Evolutionary conservation across 257 asterid species (phyloP).

Genomic region (Knoxia roxburghii): DNA sequence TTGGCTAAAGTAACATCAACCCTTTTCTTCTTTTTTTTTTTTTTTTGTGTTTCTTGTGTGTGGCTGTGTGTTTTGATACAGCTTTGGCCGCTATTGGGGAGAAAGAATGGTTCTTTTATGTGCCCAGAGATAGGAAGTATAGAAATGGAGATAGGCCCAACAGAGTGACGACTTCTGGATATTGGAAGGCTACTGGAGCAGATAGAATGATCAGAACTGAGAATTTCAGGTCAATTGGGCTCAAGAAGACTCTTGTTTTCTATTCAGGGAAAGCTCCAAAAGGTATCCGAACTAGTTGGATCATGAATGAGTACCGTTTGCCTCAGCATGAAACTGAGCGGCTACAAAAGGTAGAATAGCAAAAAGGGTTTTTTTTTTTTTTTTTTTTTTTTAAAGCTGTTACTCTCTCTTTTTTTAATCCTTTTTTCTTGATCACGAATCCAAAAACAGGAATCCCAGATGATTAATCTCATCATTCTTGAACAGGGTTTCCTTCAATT

Average conservation of each 20-base stretch:
- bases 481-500: background rate
- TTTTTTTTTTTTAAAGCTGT: background rate
- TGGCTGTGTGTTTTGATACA: conserved; percentile 12
- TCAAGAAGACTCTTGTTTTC: conserved; percentile 96
- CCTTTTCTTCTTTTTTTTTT: background rate
- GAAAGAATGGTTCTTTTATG: conserved; percentile 97
- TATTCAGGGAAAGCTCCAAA: conserved; percentile 98
- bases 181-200: conserved; percentile 99
- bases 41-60: too few relatives aligned
- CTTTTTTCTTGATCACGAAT: background rate
- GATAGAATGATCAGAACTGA: conserved; percentile 82
- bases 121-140: conserved; percentile 87
- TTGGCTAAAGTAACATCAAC: background rate
- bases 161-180: conserved; percentile 94
- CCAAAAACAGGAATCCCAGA: background rate
- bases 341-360: conserved; percentile 67
- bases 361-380: background rate
- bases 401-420: background rate
- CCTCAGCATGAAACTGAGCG: conserved; percentile 88
- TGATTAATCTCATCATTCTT: background rate
- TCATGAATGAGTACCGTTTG: conserved; percentile 89
- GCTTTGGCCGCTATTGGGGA: conserved; percentile 98
- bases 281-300: conserved; percentile 89
- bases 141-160: conserved; percentile 95
- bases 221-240: conserved; percentile 58